phyloP scores from a whole-genome alignment of 495 filamentous ascomycete species.

The Cetradonia linearis region DNA sequence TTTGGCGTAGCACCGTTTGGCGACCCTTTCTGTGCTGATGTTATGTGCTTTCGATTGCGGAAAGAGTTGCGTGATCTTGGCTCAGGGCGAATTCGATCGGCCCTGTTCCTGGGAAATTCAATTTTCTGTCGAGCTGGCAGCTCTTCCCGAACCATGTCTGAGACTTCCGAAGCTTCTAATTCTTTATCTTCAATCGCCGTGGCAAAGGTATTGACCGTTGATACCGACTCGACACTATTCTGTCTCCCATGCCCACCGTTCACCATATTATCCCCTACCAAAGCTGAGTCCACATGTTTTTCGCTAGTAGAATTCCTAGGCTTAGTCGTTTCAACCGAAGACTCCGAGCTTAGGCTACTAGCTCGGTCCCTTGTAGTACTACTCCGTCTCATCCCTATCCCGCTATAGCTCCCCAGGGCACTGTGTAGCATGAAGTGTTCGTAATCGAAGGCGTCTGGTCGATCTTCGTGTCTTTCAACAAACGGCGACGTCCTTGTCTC shows the following conservation, averaged over 20 bases:
- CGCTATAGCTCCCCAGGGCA: constrained; percentile 61
- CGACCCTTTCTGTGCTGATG: constrained; percentile 13
- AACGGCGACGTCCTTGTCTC: constrained; percentile 33
- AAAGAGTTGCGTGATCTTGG: constrained; percentile 4
- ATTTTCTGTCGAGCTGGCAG: constrained; percentile 26
- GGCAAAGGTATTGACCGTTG: constrained; percentile 71
- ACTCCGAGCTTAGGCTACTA: constrained; percentile 50
- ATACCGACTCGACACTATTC: constrained; percentile 57
- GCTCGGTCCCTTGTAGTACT: constrained; percentile 36
- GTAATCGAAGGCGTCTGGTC: constrained; percentile 95
- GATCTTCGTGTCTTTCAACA: constrained; percentile 70
- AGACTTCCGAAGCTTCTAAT: neutral
- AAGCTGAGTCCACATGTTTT: neutral
- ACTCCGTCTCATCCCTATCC: constrained; percentile 20
- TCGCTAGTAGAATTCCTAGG: constrained; percentile 25
- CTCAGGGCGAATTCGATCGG: constrained; percentile 24
- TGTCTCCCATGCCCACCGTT: constrained; percentile 38
- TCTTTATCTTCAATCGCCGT: constrained; percentile 64
- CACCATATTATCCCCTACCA: constrained; percentile 3
- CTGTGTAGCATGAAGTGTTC: constrained; percentile 91
- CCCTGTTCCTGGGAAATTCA: constrained; percentile 26
- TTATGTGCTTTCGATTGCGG: constrained; percentile 13
- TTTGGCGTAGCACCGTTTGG: constrained; percentile 21
- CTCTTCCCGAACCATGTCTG: constrained; percentile 32
- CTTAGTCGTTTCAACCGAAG: constrained; percentile 69